Evolutionary conservation across 1,284 basidiomycete species (phyloP), one percentile per base, ranked within the genome.

Genomic region (Termitomyces sp.): DNA sequence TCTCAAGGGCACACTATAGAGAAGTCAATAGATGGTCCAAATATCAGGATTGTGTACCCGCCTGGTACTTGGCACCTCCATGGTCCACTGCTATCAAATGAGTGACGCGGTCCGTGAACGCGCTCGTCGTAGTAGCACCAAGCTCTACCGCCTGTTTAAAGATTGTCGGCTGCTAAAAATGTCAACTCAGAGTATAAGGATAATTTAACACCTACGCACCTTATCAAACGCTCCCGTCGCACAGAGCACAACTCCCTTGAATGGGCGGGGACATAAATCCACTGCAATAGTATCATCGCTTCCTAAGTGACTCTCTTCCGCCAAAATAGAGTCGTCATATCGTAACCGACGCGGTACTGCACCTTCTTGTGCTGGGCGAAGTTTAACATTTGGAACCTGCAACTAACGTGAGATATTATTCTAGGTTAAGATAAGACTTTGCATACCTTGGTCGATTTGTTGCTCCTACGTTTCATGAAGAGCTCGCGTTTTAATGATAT

Each of bases 91-190:
- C 88, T 44, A 94, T 73, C 36, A 94, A 77, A 69, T 94, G 90
- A 0, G 91, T 93, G 28, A 90, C 87, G 50, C 77, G 78, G 66
- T 90, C 88, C 0, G 89, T 92, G 53, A 94, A 83, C 53, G 88
- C 84, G 19, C 70, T 78, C 8, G 80, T 74, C 42, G 80, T 76
- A 26, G 74, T 71, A 13, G 89, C 91, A 13, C 91, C 92, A 7
- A 93, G 82, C 64, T 90, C 84, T 28, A 82, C 67, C 1, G 88
- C 91, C 63, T 86, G 79, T 56, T 84, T 85, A 64, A 89, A 88
- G 31, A 93, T 58, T 2, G 79, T 76, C 1, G 79, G 76, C 88
- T 89, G 55, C 3, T 45, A 38, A 46, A 24, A 19, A 41, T 19
- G 53, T 48, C 48, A 52, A 49, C 52, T 45, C 13, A 31, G 39